Evolutionary conservation across 139 green algal genomes (phyloP), one percentile per base, ranked within the genome.

Genomic region (Coccomyxa sp.): DNA sequence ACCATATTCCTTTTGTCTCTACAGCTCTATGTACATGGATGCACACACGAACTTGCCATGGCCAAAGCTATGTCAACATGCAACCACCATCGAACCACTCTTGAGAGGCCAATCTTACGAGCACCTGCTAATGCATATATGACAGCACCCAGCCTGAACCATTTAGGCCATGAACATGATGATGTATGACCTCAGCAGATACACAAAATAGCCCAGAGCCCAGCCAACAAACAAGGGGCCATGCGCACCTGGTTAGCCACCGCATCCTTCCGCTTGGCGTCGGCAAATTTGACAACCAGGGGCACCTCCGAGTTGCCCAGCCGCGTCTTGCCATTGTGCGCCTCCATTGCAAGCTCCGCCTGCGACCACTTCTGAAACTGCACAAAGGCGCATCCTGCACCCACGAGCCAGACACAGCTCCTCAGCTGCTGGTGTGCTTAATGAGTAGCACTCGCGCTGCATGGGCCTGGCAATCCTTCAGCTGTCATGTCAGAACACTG

Each of bases 211-310:
- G 38, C 38, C 38, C 38, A 51, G 38, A 51, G 38, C 38, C 10
- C 63, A 71, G 63, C 60, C 4, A 71, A 71, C 63, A 21, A 71
- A 25, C 63, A 71, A 14, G 63, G 21, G 63, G 63, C 63, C 21
- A 28, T 38, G 32, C 45, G 15, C 74, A 87, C 79, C 76, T 88
- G 82, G 75, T 79, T 84, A 3, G 87, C 82, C 15, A 27, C 31
- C 30, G 32, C 32, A 25, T 81, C 77, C 77, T 58, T 67, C 11
- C 57, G 45, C 86, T 94, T 93, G 68, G 93, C 94, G 76, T 97
- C 94, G 14, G 94, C 94, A 88, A 98, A 95, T 85, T 97, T 98
- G 79, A 97, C 93, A 27, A 95, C 90, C 79, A 98, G 89, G 66
- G 94, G 90, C 82, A 92, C 92, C 67, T 92, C 91, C 0, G 89